These are phyloP conservation scores for Ophiosphaerella narmari DNA, from an alignment of 2,329 filamentous ascomycete species.

Conservation along the genomic window DNA sequence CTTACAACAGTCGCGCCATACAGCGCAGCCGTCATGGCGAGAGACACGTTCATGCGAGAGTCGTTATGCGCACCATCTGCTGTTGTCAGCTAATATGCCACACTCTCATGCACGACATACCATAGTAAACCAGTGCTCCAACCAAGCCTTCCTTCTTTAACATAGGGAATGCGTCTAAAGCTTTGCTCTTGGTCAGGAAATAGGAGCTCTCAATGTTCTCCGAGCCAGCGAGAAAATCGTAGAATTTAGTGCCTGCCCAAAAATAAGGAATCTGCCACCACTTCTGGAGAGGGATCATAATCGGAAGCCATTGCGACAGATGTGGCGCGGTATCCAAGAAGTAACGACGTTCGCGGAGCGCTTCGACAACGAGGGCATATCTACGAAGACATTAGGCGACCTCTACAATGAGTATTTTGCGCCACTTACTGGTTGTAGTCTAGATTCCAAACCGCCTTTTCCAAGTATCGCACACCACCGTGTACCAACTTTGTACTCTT, in stretches of 20 bases:
- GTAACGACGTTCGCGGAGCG: slow-evolving; percentile 79
- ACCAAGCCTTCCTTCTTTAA: slow-evolving; percentile 77
- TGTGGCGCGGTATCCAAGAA: slow-evolving; percentile 84
- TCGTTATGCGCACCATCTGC: slow-evolving; percentile 87
- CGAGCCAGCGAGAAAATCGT: slow-evolving; percentile 81
- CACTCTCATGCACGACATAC: slow-evolving; percentile 39
- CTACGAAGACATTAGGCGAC: slow-evolving; percentile 24
- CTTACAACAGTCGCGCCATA: slow-evolving; percentile 84
- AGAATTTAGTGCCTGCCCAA: slow-evolving; percentile 78
- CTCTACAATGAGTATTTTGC: not conserved
- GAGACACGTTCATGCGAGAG: slow-evolving; percentile 87
- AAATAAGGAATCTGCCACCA: slow-evolving; percentile 86
- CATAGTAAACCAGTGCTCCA: slow-evolving; percentile 86
- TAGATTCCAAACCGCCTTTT: slow-evolving; percentile 84
- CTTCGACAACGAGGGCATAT: slow-evolving; percentile 77
- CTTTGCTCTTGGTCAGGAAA: slow-evolving; percentile 84
- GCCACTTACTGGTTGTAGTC: slow-evolving; percentile 74
- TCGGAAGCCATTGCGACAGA: slow-evolving; percentile 78
- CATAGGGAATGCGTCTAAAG: slow-evolving; percentile 87
- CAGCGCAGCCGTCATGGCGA: slow-evolving; percentile 86
- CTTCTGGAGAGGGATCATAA: slow-evolving; percentile 79
- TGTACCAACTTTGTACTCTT: slow-evolving; percentile 89
- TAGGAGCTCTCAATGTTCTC: slow-evolving; percentile 90
- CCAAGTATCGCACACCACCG: slow-evolving; percentile 81
- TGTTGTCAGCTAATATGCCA: slow-evolving; percentile 23